Evolutionary conservation across 306 rosid genomes (phyloP), one percentile per base, ranked within the genome.

Genomic region (Lithocarpus polystachyus): DNA sequence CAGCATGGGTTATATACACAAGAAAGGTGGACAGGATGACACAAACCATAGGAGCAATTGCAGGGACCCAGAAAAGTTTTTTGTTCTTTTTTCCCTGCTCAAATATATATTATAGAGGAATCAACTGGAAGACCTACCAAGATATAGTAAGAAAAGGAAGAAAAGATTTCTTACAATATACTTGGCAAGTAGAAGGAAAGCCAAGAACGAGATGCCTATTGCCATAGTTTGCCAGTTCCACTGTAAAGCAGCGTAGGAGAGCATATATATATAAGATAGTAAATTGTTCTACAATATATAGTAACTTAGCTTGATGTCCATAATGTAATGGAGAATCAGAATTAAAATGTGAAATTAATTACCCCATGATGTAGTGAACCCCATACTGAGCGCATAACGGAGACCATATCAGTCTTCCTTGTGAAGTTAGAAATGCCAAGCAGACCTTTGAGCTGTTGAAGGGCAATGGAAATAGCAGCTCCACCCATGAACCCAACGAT

Each of bases 401-500:
- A 86, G 56, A 95, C 78, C 33, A 95, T 80, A 81, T 91, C 97
- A 54, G 94, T 84, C 56, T 95, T 84, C 77, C 83, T 89, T 13
- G 99, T 95, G 83, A 95, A 95, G 0, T 52, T 80, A 67, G 79
- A 64, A 52, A 95, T 95, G 67, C 99, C 99, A 45, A 95, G 96
- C 75, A 95, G 90, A 61, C 98, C 98, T 79, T 95, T 92, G 10
- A 95, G 99, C 85, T 95, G 99, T 81, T 95, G 99, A 56, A 95
- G 99, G 75, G 98, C 89, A 82, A 95, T 95, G 37, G 99, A 92
- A 83, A 95, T 92, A 35, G 99, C 99, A 82, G 99, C 97, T 76
- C 99, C 99, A 24, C 96, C 99, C 99, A 95, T 92, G 80, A 95
- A 95, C 45, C 99, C 99, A 5, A 92, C 99, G 78, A 92, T 84